These are phyloP conservation scores for Rehmannia glutinosa DNA, from an alignment of 257 asterid species.

Conservation along the genomic window DNA sequence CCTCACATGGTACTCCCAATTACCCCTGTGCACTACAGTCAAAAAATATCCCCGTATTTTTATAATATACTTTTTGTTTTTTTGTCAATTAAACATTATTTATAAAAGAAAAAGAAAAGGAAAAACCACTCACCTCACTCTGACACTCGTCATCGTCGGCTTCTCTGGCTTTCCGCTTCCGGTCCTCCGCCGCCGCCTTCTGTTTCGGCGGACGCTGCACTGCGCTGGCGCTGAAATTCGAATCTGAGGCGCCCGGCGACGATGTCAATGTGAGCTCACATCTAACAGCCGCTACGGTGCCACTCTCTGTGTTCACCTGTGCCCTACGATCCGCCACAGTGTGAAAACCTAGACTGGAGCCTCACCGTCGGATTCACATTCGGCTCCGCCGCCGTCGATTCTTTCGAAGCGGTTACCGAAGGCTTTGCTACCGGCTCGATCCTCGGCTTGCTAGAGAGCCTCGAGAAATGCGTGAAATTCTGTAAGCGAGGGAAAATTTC, in stretches of 20 bases:
- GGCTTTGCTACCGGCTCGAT: slow-evolving; percentile 25
- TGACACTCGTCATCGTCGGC: slow-evolving; percentile 38
- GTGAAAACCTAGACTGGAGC: slow-evolving; percentile 21
- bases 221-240: slow-evolving; percentile 34
- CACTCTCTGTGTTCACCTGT: not conserved
- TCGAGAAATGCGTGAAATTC: slow-evolving; percentile 39
- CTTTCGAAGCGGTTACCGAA: slow-evolving; percentile 18
- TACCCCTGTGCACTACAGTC: no score
- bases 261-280: slow-evolving; percentile 41
- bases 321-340: no score
- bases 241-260: slow-evolving; percentile 44
- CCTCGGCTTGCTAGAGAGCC: slow-evolving; percentile 27
- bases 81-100: no score
- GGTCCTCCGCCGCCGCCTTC: slow-evolving; percentile 20
- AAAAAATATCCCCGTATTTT: no score
- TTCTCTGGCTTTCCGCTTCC: slow-evolving; percentile 51
- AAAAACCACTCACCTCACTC: slow-evolving; percentile 44
- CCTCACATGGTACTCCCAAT: no score
- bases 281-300: slow-evolving; percentile 6
- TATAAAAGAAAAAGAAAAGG: no score
- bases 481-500: slow-evolving; percentile 9
- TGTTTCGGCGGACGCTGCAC: slow-evolving; percentile 15
- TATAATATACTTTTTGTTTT: no score
- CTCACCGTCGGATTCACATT: no score
- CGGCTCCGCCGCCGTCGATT: slow-evolving; percentile 40